Conservation (phyloP, 257 asterid species). For the Dorcoceras hygrometricum region DNA sequence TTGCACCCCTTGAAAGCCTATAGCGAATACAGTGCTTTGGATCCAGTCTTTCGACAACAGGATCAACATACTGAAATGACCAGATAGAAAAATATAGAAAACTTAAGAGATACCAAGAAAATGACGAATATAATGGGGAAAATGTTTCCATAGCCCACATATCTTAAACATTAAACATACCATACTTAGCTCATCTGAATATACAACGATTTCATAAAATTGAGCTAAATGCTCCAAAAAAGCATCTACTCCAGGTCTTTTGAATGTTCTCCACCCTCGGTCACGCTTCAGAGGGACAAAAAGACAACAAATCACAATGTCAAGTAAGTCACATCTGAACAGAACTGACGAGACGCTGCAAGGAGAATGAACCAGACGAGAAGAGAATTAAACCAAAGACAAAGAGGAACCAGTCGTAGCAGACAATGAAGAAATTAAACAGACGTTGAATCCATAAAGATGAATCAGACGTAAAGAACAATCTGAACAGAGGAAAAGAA, state of each 20-base stretch:
- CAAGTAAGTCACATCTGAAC: background rate
- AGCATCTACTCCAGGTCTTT: slow-evolving; percentile 92
- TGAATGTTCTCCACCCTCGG: slow-evolving; percentile 93
- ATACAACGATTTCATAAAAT: slow-evolving; percentile 71
- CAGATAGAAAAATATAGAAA: slow-evolving; percentile 11
- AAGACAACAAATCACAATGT: background rate
- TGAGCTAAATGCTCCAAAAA: slow-evolving; percentile 84
- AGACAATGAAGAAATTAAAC: too few relatives aligned
- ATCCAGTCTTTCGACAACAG: slow-evolving; percentile 69
- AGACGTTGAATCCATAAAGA: too few relatives aligned
- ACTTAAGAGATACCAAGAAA: background rate
- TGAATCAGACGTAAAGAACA: too few relatives aligned
- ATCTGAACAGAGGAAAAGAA: too few relatives aligned
- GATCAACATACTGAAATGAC: slow-evolving; percentile 75
- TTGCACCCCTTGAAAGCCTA: slow-evolving; percentile 70
- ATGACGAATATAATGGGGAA: background rate
- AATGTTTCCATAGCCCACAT: background rate
- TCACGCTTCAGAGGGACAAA: slow-evolving; percentile 59
- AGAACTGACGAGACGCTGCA: too few relatives aligned
- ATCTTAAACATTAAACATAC: slow-evolving; percentile 34
- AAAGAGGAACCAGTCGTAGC: too few relatives aligned
- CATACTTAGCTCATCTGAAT: slow-evolving; percentile 65
- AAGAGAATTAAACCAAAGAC: too few relatives aligned
- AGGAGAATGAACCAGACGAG: too few relatives aligned
- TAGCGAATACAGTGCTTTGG: slow-evolving; percentile 63